Conservation (phyloP, 2,329 filamentous ascomycete genomes). For the Beauveria varroae region DNA sequence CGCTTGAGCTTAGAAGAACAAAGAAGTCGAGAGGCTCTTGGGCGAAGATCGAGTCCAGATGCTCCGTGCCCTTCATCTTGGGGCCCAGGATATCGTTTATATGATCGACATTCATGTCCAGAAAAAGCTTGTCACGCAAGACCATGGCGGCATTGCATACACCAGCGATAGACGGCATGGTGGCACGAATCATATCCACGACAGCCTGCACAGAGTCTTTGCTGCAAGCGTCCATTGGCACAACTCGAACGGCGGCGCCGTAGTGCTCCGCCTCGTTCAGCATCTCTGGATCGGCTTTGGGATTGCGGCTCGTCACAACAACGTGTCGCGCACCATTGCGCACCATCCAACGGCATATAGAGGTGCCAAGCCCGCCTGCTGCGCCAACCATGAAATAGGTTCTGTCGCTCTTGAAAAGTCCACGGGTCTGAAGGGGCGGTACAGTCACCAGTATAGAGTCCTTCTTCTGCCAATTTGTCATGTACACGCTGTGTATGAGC, state of each 20-base stretch:
- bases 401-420: conserved; percentile 13
- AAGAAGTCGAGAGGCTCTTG: conserved; percentile 27
- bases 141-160: conserved; percentile 32
- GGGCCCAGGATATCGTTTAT: conserved; percentile 21
- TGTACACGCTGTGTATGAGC: not conserved
- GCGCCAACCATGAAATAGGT: conserved; percentile 27
- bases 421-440: not conserved
- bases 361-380: conserved; percentile 26
- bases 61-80: conserved; percentile 26
- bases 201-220: not conserved
- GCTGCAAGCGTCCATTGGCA: not conserved
- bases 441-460: not conserved
- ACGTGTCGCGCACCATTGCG: conserved; percentile 26
- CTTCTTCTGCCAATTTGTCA: not conserved
- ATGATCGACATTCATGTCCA: conserved; percentile 15
- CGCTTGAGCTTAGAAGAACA: conserved; percentile 25
- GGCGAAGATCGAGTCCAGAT: conserved; percentile 24
- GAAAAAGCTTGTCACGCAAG: conserved; percentile 21
- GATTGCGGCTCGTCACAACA: conserved; percentile 29
- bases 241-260: not conserved
- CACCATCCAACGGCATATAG: conserved; percentile 30
- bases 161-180: conserved; percentile 27
- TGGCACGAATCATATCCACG: not conserved
- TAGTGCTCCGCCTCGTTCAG: not conserved
- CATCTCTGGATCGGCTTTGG: conserved; percentile 13